Base-by-base conservation (phyloP, 768 basidiomycete genomes). In the Podaxis sp. region DNA sequence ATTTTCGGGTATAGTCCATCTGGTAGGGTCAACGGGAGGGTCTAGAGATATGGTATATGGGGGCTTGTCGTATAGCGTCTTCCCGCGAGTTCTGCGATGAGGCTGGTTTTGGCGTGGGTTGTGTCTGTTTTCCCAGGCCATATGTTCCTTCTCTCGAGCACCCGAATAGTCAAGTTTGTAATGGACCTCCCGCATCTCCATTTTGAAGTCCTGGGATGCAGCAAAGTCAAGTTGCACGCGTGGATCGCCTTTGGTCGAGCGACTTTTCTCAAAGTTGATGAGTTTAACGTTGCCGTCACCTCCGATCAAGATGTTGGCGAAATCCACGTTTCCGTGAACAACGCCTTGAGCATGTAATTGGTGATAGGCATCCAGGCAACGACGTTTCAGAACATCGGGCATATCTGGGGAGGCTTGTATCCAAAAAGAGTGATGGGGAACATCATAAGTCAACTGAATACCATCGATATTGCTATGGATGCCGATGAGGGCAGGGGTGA, bases 391-490 rank as follows among this genome's bases (percentile, higher is more conserved):
- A 11, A 77, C 66, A 19, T 74, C 66, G 3, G 87, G 85, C 86
- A 89, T 88, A 48, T 76, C 79, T 2, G 80, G 70, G 4, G 80
- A 83, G 13, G 88, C 84, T 65, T 87, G 82, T 64, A 86, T 79
- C 86, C 87, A 88, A 70, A 87, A 85, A 6, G 78, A 77, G 15
- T 72, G 74, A 66, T 88, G 84, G 0, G 87, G 87, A 15, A 81
- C 73, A 66, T 83, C 84, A 78, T 85, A 82, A 12, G 80, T 71
- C 5, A 82, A 68, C 66, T 77, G 77, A 52, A 83, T 73, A 9
- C 73, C 68, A 55, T 74, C 74, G 28, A 77, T 68, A 64, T 73
- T 70, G 22, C 76, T 64, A 69, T 80, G 80, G 22, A 83, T 76
- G 44, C 80, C 81, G 54, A 88, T 84, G 61, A 89, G 70, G 42